Percentiles rank a stretch among this genome's conserved stretches.
These are phyloP conservation scores for Vararia minispora DNA, from an alignment of 768 basidiomycete genomes.

Conservation along the genomic window DNA sequence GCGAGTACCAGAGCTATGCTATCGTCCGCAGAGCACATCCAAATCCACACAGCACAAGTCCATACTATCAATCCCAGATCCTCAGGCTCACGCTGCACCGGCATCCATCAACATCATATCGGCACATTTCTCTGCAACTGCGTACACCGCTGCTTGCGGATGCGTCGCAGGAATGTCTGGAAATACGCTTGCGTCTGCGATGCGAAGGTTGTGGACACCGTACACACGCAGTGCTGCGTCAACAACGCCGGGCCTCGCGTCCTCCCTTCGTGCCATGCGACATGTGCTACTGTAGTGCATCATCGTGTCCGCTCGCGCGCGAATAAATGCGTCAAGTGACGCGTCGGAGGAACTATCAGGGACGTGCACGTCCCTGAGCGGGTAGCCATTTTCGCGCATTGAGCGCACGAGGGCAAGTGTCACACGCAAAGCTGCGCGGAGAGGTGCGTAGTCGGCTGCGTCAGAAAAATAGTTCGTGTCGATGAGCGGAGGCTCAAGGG, in stretches of 20 bases:
- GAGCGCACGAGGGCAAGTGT: not conserved
- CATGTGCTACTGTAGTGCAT: slow-evolving; percentile 10
- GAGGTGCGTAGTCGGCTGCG: not conserved
- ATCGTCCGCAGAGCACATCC: too few species aligned
- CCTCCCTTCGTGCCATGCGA: slow-evolving; percentile 9
- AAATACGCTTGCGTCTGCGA: slow-evolving; percentile 18
- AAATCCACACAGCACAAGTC: too few species aligned
- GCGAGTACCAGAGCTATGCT: too few species aligned
- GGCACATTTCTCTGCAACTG: slow-evolving; percentile 12
- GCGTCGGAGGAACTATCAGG: not conserved
- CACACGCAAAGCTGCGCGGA: not conserved
- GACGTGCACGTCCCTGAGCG: not conserved
- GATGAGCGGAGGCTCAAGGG: not conserved
- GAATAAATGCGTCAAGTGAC: slow-evolving; percentile 2
- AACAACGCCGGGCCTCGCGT: slow-evolving; percentile 24
- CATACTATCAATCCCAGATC: too few species aligned
- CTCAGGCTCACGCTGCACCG: too few species aligned
- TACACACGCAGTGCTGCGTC: slow-evolving; percentile 28
- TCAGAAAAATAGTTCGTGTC: not conserved
- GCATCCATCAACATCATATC: slow-evolving; percentile 7
- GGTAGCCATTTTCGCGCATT: not conserved
- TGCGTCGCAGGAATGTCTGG: slow-evolving; percentile 11
- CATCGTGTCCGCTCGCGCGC: not conserved
- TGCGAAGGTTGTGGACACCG: slow-evolving; percentile 28
- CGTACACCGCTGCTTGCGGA: slow-evolving; percentile 6